phyloP scores from a whole-genome alignment of 192 early-diverging fungal genomes.

The Umbelopsis vinacea region DNA sequence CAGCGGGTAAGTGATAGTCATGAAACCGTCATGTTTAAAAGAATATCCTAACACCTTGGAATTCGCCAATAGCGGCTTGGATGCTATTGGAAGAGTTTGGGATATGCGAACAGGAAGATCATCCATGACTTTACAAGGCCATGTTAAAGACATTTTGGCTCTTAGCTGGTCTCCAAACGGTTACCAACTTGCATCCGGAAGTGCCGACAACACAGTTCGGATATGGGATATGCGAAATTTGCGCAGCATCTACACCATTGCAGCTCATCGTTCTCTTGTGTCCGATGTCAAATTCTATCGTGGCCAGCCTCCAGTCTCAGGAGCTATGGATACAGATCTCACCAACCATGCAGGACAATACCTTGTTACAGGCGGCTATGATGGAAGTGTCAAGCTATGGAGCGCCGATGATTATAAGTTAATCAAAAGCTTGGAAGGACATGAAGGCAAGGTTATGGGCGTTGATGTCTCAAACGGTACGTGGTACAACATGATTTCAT shows the following conservation, averaged over 20 bases:
- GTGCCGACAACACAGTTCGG: constrained; percentile 88
- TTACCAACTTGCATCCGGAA: constrained; percentile 90
- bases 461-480: constrained; percentile 72
- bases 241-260: constrained; percentile 78
- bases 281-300: constrained; percentile 77
- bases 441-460: constrained; percentile 90
- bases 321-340: constrained; percentile 36
- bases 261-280: constrained; percentile 91
- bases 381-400: constrained; percentile 93
- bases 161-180: constrained; percentile 94
- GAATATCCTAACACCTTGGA: background rate
- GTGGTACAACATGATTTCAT: background rate
- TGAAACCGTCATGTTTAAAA: background rate
- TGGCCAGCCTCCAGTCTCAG: constrained; percentile 36
- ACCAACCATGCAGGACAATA: constrained; percentile 68
- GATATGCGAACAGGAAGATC: constrained; percentile 92
- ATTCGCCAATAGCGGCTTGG: constrained; percentile 72
- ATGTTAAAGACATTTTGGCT: constrained; percentile 86
- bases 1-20: constrained; percentile 62
- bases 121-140: constrained; percentile 87
- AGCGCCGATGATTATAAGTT: constrained; percentile 93
- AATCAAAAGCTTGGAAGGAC: constrained; percentile 83
- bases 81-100: constrained; percentile 94
- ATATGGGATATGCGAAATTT: constrained; percentile 92
- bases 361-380: constrained; percentile 81